A percentile compares a stretch with the other conserved stretches of the same genome.
These are phyloP conservation scores for Salix dunnii DNA, from an alignment of 345 rosid species.

Conservation along the genomic window DNA sequence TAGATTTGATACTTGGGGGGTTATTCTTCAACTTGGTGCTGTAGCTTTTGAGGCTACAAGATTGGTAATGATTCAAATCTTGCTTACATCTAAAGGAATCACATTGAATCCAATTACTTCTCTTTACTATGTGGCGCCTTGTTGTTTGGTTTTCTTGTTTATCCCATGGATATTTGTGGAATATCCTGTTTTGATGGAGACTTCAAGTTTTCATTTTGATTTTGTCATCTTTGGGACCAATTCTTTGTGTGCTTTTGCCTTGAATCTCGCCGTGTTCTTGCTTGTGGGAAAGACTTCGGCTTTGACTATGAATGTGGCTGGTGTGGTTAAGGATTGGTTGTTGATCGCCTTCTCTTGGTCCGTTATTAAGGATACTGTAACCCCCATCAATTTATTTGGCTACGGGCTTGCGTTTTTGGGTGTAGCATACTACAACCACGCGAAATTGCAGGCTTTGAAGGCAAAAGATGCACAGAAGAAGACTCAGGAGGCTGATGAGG, in stretches of 20 bases:
- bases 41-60: slow-evolving; percentile 92
- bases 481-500: slow-evolving; percentile 63
- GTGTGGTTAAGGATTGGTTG: slow-evolving; percentile 94
- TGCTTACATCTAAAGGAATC: slow-evolving; percentile 82
- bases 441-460: slow-evolving; percentile 87
- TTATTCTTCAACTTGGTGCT: slow-evolving; percentile 78
- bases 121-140: slow-evolving; percentile 80
- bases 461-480: slow-evolving; percentile 91
- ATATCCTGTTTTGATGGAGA: slow-evolving; percentile 57
- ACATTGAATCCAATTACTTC: slow-evolving; percentile 81
- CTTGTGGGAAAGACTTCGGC: slow-evolving; percentile 97
- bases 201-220: slow-evolving; percentile 88
- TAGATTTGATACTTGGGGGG: slow-evolving; percentile 87
- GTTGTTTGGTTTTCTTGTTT: slow-evolving; percentile 70
- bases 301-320: slow-evolving; percentile 96
- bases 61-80: slow-evolving; percentile 84
- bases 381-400: slow-evolving; percentile 78
- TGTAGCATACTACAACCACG: slow-evolving; percentile 85
- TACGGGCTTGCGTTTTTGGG: slow-evolving; percentile 90
- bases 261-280: slow-evolving; percentile 91
- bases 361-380: slow-evolving; percentile 90
- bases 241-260: slow-evolving; percentile 80
- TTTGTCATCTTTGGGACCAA: slow-evolving; percentile 83
- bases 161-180: slow-evolving; percentile 95
- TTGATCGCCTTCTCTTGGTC: slow-evolving; percentile 98